Evolutionary conservation across 768 basidiomycete species (phyloP).

Genomic region (Russula foetens): DNA sequence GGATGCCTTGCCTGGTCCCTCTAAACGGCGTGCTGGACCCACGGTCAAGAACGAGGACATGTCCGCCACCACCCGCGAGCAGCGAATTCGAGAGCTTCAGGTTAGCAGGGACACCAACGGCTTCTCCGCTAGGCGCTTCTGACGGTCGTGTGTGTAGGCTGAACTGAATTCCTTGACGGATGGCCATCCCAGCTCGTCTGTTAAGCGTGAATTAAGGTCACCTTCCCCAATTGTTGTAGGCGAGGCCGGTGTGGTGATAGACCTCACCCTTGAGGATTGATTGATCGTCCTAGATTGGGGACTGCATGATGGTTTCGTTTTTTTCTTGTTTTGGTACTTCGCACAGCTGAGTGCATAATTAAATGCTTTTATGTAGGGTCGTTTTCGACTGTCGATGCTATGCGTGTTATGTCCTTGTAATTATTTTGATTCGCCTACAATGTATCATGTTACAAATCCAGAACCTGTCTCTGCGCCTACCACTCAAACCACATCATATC

Average conservation of each 20-base stretch:
- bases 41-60: background rate
- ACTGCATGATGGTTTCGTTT: background rate
- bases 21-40: background rate
- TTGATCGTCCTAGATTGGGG: background rate
- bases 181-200: background rate
- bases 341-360: too few species aligned
- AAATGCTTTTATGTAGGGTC: too few species aligned
- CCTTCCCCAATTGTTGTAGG: background rate
- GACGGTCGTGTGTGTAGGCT: background rate
- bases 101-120: background rate
- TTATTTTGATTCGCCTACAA: too few species aligned
- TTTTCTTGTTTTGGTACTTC: too few species aligned
- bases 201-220: constrained; percentile 4
- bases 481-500: too few species aligned
- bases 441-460: too few species aligned
- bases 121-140: background rate
- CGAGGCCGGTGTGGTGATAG: background rate
- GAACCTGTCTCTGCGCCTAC: too few species aligned
- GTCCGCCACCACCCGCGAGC: background rate
- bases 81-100: constrained; percentile 10
- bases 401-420: too few species aligned
- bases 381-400: too few species aligned
- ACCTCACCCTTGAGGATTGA: constrained; percentile 12
- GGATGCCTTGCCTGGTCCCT: background rate
- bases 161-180: background rate